Evolutionary conservation across 1,139 yeast species (phyloP), one percentile per base, ranked within the genome.

Genomic region (Yamadazyma sp.): DNA sequence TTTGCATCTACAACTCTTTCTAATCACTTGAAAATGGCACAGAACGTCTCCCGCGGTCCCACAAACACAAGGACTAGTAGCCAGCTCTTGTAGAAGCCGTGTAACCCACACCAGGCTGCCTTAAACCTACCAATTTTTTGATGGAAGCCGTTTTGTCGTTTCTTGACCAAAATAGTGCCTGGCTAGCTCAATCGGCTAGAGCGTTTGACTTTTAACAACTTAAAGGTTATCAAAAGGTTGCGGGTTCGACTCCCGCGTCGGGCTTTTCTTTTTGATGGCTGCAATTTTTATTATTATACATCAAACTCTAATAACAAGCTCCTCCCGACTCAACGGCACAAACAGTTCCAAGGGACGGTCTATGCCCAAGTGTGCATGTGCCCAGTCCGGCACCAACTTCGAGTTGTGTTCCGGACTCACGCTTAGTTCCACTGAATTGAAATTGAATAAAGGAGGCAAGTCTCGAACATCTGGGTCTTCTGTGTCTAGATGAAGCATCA

Each of bases 371-470:
- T 29, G 41, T 18, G 35, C 31, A 35, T 42, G 43, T 25, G 76
- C 74, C 64, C 67, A 68, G 16, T 53, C 50, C 16, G 78, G 78
- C 18, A 72, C 60, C 50, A 73, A 58, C 27, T 47, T 51, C 30
- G 46, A 36, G 48, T 70, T 68, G 43, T 66, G 56, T 11, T 56
- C 41, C 7, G 76, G 70, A 33, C 57, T 57, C 37, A 66, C 67
- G 31, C 70, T 62, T 47, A 73, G 65, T 51, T 73, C 79, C 22
- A 74, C 61, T 34, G 67, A 72, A 51, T 70, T 73, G 47, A 73
- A 73, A 54, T 73, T 78, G 54, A 73, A 73, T 47, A 73, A 65
- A 36, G 60, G 67, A 1, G 79, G 79, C 46, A 72, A 56, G 23
- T 61, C 60, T 42, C 62, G 62, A 9, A 22, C 18, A 13, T 31